phyloP scores from a whole-genome alignment of 129 eudicot species.

The carrot (Daucus carota) region DH1_v3.0 NC_030386.2:38358001-38358500 shows the following conservation, averaged over 20 bases:
- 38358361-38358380: background rate
- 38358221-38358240: background rate
- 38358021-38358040: too few relatives aligned
- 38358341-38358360: background rate
- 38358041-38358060: too few relatives aligned
- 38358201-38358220: conserved; percentile 25
- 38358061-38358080: too few relatives aligned
- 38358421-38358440: conserved; percentile 37
- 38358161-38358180: conserved; percentile 99
- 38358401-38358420: background rate
- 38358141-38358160: conserved; percentile 97
- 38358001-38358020: too few relatives aligned
- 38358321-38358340: background rate
- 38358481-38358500: conserved; percentile 18
- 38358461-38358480: conserved; percentile 34
- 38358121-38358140: background rate
- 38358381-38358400: background rate
- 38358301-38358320: conserved; percentile 1
- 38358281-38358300: background rate
- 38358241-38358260: background rate
- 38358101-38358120: too few relatives aligned
- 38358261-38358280: background rate
- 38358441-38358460: conserved; percentile 25
- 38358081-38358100: too few relatives aligned
- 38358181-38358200: conserved; percentile 99